Evolutionary conservation across 352 stramenopile species (phyloP), one percentile per base, ranked within the genome.

Genomic region (Pythium dissotocum): DNA sequence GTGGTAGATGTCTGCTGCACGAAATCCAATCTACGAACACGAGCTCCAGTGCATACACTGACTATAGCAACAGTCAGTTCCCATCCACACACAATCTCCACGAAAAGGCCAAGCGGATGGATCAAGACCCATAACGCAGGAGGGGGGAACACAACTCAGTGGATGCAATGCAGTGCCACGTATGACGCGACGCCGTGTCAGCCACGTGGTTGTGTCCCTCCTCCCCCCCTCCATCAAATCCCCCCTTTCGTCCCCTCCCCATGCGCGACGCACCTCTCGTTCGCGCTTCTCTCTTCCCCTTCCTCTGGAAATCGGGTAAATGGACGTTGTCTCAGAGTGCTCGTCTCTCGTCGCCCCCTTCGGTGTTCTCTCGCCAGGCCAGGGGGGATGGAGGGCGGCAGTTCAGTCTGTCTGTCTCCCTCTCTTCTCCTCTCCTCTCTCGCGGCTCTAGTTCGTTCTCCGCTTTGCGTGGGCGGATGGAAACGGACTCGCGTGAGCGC

Each of bases 21-120:
- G n/a, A 51, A 63, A 26, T 24, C 24, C 32, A 30, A 40, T 69
- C 59, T 64, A 54, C 59, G 65, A 69, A 68, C 48, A 56, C 40
- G 57, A 72, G 61, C 26, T 54, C 28, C 64, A 70, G 55, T 71
- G 60, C 46, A 59, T 10, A 54, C 56, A 69, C 56, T 58, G 52
- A 61, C 42, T 48, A 38, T 1, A 40, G 36, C 16, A 40, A 36
- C 18, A 44, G 10, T 61, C 49, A 42, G 14, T 44, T 44, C 6
- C 58, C 14, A 54, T 35, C 46, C 44, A 24, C n/a, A 28, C 5
- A 8, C 28, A 30, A 30, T 30, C 28, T 30, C 44, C 44, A 18
- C 44, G 6, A 28, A 60, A 42, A 46, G 33, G 35, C 10, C 7
- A 10, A 35, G 55, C 36, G 35, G 8, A 33, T 9, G 35, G 35